These are phyloP conservation scores for Leccinum broughii DNA, from an alignment of 768 basidiomycete genomes.

Conservation along the genomic window DNA sequence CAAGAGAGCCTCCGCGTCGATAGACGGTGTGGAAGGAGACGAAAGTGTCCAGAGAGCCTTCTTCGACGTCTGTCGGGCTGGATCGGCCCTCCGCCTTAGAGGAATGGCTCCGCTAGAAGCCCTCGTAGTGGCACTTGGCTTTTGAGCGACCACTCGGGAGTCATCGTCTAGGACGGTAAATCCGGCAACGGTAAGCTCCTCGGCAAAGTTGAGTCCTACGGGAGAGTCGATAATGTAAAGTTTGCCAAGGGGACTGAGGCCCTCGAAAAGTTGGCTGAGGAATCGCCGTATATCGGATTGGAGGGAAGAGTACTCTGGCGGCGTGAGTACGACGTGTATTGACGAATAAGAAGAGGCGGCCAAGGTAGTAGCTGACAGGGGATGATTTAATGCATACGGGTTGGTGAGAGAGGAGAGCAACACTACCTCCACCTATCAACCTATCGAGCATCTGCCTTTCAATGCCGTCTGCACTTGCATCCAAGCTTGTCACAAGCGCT, in stretches of 20 bases:
- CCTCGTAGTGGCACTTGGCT: slow-evolving; percentile 53
- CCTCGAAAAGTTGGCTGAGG: slow-evolving; percentile 57
- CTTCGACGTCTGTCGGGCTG: slow-evolving; percentile 69
- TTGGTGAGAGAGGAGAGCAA: slow-evolving; percentile 3
- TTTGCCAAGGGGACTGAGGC: slow-evolving; percentile 66
- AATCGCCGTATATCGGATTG: slow-evolving; percentile 53
- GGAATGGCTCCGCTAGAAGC: slow-evolving; percentile 36
- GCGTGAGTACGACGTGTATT: slow-evolving; percentile 66
- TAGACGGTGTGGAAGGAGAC: slow-evolving; percentile 65
- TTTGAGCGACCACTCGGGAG: slow-evolving; percentile 64
- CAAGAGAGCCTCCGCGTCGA: slow-evolving; percentile 82
- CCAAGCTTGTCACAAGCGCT: slow-evolving; percentile 59
- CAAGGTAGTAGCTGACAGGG: slow-evolving; percentile 56
- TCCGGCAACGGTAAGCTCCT: slow-evolving; percentile 64
- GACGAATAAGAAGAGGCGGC: slow-evolving; percentile 56
- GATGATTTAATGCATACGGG: slow-evolving; percentile 1
- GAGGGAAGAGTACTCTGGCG: slow-evolving; percentile 60
- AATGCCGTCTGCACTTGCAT: slow-evolving; percentile 43
- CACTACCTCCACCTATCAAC: slow-evolving; percentile 72
- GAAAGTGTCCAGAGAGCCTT: slow-evolving; percentile 87
- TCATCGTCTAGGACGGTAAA: slow-evolving; percentile 57
- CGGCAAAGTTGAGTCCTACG: slow-evolving; percentile 44
- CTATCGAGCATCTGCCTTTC: slow-evolving; percentile 85
- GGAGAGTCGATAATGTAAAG: slow-evolving; percentile 63
- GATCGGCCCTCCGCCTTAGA: slow-evolving; percentile 52